These are phyloP conservation scores for Kodamaea kaohsiungensis DNA, from an alignment of 805 yeast genomes.

Conservation along the genomic window DNA sequence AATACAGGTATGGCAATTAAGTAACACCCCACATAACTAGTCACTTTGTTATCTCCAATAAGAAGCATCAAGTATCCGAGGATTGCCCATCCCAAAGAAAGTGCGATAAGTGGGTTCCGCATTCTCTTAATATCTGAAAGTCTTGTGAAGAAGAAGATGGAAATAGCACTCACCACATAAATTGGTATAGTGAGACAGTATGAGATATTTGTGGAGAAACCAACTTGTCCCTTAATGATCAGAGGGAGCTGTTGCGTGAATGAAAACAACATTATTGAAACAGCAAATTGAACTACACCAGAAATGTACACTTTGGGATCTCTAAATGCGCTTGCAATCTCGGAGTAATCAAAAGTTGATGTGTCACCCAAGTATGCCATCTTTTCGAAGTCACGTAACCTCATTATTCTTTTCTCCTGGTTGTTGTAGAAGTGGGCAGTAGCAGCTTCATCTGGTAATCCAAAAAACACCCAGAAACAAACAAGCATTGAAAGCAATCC, in stretches of 20 bases:
- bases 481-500: conserved; percentile 4
- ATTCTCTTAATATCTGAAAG: neutral
- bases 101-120: conserved; percentile 1
- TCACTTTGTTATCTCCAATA: conserved; percentile 1
- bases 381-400: conserved; percentile 5
- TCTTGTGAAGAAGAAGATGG: conserved; percentile 2
- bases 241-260: neutral
- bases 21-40: conserved; percentile 4
- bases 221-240: neutral
- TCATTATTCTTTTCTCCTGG: conserved; percentile 4
- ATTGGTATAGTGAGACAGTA: conserved; percentile 1
- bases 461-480: conserved; percentile 6
- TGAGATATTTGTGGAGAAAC: neutral
- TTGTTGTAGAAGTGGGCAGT: conserved; percentile 1
- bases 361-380: conserved; percentile 4
- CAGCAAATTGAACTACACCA: conserved; percentile 1
- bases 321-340: neutral
- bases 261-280: conserved; percentile 5
- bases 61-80: conserved; percentile 4
- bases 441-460: conserved; percentile 4
- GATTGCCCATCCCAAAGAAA: conserved; percentile 3
- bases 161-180: conserved; percentile 1
- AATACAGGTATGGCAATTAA: conserved; percentile 2
- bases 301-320: conserved; percentile 5
- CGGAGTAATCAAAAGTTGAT: neutral